Evolutionary conservation across 352 stramenopile genomes (phyloP).

Genomic region (Phytophthora lateralis): DNA sequence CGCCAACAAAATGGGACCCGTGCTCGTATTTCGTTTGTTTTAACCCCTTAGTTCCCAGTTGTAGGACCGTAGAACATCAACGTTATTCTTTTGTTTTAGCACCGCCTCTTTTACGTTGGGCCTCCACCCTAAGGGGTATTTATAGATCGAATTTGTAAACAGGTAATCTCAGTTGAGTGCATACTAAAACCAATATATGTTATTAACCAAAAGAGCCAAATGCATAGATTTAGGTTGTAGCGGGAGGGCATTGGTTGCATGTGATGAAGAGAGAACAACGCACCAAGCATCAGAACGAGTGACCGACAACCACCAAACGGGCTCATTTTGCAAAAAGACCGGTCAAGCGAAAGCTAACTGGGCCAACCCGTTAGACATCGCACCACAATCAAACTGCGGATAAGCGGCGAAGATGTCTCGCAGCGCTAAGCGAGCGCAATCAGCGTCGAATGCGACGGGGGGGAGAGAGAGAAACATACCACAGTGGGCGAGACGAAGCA

Average conservation of each 20-base stretch:
- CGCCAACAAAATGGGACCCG: no score
- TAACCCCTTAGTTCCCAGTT: constrained; percentile 15
- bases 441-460: not conserved
- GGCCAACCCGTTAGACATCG: not conserved
- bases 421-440: not conserved
- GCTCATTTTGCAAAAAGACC: not conserved
- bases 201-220: not conserved
- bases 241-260: not conserved
- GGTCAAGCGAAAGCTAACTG: not conserved
- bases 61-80: constrained; percentile 11
- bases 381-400: not conserved
- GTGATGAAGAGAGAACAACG: not conserved
- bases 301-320: not conserved
- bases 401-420: not conserved
- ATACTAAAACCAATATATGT: constrained; percentile 6
- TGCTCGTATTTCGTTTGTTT: no score
- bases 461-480: no score
- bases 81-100: constrained; percentile 1
- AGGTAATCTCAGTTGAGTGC: not conserved
- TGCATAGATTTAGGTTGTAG: constrained; percentile 4
- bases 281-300: not conserved
- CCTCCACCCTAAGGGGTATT: not conserved
- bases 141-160: constrained; percentile 6
- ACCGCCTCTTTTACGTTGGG: not conserved
- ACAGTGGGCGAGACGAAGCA: no score